Percentiles rank a stretch among this genome's conserved stretches.
Evolutionary conservation across 345 rosid genomes (phyloP).

Genomic region (Eucalyptus cloeziana): DNA sequence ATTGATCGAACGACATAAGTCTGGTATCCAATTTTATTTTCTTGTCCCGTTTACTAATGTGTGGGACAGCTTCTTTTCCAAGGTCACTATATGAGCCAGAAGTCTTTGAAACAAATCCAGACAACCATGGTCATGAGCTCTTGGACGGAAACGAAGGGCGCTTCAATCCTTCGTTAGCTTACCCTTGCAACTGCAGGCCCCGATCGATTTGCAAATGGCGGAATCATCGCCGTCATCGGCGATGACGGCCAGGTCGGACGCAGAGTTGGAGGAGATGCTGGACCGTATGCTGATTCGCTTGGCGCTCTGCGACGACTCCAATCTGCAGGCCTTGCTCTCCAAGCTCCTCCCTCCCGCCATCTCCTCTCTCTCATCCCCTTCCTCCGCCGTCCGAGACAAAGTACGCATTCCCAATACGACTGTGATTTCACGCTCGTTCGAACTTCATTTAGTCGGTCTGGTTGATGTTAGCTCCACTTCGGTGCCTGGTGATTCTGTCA

Average conservation of each 20-base stretch:
- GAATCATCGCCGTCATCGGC: conserved; percentile 30
- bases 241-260: conserved; percentile 35
- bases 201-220: conserved; percentile 20
- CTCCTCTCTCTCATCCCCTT: conserved; percentile 59
- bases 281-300: conserved; percentile 87
- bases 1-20: too few species aligned
- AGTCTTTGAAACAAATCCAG: too few species aligned
- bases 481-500: not conserved
- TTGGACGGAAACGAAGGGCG: not conserved
- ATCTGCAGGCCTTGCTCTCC: conserved; percentile 55
- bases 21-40: too few species aligned
- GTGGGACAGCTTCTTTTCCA: too few species aligned
- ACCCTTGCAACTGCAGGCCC: too few species aligned
- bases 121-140: not conserved
- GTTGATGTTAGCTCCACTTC: not conserved
- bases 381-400: conserved; percentile 64
- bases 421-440: not conserved
- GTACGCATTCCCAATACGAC: not conserved
- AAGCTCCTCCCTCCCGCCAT: conserved; percentile 73
- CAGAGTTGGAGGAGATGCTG: conserved; percentile 67
- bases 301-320: conserved; percentile 84
- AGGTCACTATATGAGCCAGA: too few species aligned
- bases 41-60: too few species aligned
- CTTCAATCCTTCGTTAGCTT: not conserved
- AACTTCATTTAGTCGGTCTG: not conserved